Conservation (phyloP, 495 filamentous ascomycete species). For the Trichocladium antarcticum region DNA sequence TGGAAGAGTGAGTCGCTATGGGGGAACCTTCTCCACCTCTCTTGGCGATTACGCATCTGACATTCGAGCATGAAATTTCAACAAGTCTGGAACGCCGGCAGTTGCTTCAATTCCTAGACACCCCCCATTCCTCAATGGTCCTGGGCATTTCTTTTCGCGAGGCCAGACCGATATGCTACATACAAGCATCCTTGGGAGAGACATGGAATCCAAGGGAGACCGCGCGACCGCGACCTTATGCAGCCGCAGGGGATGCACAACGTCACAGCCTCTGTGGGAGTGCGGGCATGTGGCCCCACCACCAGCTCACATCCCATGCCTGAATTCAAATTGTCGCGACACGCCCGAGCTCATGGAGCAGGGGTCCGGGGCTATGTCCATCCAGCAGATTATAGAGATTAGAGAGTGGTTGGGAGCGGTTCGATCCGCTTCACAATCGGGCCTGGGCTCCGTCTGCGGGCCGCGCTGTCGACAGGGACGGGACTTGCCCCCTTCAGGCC, state of each 20-base stretch:
- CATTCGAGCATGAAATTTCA: neutral
- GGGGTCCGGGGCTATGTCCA: neutral
- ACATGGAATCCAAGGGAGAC: too few species aligned
- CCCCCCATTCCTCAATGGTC: too few species aligned
- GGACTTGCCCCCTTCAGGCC: too few species aligned
- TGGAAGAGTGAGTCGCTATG: too few species aligned
- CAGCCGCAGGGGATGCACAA: constrained; percentile 4
- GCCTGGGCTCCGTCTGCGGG: neutral
- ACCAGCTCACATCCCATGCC: constrained; percentile 3
- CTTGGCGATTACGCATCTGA: neutral
- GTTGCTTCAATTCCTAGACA: too few species aligned
- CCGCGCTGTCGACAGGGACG: too few species aligned
- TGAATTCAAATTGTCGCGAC: neutral
- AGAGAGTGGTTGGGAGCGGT: neutral
- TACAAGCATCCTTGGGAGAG: neutral
- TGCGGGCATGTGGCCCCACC: constrained; percentile 3
- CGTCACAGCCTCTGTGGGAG: constrained; percentile 3
- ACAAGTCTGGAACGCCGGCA: too few species aligned
- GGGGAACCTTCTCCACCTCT: neutral
- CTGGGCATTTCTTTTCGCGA: too few species aligned
- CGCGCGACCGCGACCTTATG: neutral
- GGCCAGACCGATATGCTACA: too few species aligned
- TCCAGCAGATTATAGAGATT: too few species aligned
- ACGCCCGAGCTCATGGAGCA: neutral
- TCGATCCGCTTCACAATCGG: neutral